Evolutionary conservation across 106 monocot genomes (phyloP).

Genomic region (Dioscorea dumetorum): DNA sequence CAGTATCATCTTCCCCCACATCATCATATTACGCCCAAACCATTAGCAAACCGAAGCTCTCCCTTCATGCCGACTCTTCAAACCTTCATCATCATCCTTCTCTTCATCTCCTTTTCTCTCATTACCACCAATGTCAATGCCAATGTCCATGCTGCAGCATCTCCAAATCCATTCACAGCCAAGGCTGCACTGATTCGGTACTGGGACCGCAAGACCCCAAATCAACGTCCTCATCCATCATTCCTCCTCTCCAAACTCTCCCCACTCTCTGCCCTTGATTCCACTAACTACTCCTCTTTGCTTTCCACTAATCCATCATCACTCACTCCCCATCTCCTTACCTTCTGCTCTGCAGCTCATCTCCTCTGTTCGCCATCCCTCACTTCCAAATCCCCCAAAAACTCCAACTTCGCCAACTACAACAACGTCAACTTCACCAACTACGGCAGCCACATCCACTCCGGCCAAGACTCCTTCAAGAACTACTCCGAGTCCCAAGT

Average conservation of each 20-base stretch:
- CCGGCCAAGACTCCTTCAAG: conserved; percentile 46
- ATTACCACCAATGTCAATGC: not conserved
- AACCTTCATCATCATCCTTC: not conserved
- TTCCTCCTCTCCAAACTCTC: conserved; percentile 78
- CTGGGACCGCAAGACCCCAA: conserved; percentile 66
- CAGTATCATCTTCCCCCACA: too few species aligned
- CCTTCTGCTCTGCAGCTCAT: conserved; percentile 54
- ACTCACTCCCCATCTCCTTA: conserved; percentile 29
- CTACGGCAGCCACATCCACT: conserved; percentile 78
- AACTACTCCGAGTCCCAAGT: conserved; percentile 58
- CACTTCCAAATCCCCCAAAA: conserved; percentile 4
- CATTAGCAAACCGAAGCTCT: too few species aligned
- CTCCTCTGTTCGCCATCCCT: conserved; percentile 31
- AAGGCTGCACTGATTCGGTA: conserved; percentile 59
- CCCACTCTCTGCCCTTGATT: conserved; percentile 48
- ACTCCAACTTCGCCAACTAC: conserved; percentile 43
- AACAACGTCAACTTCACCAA: conserved; percentile 62
- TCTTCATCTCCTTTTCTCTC: conserved; percentile 4
- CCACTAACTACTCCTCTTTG: conserved; percentile 30
- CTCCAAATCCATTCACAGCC: conserved; percentile 44
- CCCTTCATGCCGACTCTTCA: not conserved
- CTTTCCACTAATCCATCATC: conserved; percentile 13
- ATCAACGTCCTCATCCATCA: conserved; percentile 32
- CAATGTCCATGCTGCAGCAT: not conserved
- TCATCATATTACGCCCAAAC: too few species aligned